Base-by-base conservation (phyloP, 2,329 filamentous ascomycete genomes). In the Epichloe coenophiala region DNA sequence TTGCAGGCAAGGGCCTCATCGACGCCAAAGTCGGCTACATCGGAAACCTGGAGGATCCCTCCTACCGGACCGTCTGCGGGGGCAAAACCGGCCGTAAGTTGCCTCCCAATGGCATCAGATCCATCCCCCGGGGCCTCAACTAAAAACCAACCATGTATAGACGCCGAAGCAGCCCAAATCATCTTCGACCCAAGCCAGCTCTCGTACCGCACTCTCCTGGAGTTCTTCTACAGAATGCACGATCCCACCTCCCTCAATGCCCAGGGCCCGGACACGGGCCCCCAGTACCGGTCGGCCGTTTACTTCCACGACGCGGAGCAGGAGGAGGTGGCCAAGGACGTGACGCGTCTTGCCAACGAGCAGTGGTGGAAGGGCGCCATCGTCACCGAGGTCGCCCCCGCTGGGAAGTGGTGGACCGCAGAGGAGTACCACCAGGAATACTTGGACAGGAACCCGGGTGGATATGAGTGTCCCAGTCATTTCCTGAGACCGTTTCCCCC, bases 181-280 rank as follows among this genome's bases (percentile, higher is more conserved):
- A 76, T 84, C 62, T 98, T 84, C 69, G 90, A 97, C 68, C 90
- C 93, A 0, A 62, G 73, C 0, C 69, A 84, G 56, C 75, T 97
- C 52, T 78, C 78, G 23, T 98, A 97, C 74, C 74, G 79, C 55
- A 79, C 88, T 57, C 79, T 98, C 54, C 71, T 97, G 61, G 89
- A 95, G 67, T 97, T 95, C 78, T 95, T 98, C 73, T 98, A 95
- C 78, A 79, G 80, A 59, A 96, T 96, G 83, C 93, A 98, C 75
- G 93, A 98, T 69, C 90, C 93, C 33, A 97, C 93, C 0, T 95
- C 90, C 3, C 64, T 73, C 49, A 86, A 97, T 73, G 73, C 78
- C 21, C 93, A 98, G 66, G 93, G 93, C 1, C 84, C 83, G 2
- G 93, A 98, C 65, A 71, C 76, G 0, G 93, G 93, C 15, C 79